These are phyloP conservation scores for Adansonia rubrostipa DNA, from an alignment of 441 rosid genomes.

Conservation along the genomic window DNA sequence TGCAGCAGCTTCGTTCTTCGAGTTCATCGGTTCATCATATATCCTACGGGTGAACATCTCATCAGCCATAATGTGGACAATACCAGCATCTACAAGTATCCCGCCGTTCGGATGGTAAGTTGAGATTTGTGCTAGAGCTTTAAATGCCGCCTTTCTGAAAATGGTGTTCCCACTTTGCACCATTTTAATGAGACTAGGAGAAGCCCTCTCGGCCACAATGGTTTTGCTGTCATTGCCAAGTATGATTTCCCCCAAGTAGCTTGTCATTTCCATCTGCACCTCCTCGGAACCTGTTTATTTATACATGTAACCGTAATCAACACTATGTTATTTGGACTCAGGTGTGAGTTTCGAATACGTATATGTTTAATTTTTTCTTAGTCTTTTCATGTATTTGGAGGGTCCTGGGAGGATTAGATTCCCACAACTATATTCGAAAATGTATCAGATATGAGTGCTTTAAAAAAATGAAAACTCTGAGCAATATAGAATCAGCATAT, in stretches of 20 bases:
- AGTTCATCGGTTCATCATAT: constrained; percentile 61
- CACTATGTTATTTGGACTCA: too few species aligned
- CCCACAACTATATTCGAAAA: too few species aligned
- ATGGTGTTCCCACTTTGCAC: constrained; percentile 59
- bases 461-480: too few species aligned
- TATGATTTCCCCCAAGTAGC: constrained; percentile 65
- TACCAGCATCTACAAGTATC: constrained; percentile 60
- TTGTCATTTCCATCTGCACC: constrained; percentile 69
- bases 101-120: constrained; percentile 61
- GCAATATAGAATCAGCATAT: neutral
- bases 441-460: too few species aligned
- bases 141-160: constrained; percentile 62
- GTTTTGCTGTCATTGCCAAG: constrained; percentile 60
- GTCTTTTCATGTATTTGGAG: too few species aligned
- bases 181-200: constrained; percentile 63
- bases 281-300: constrained; percentile 61
- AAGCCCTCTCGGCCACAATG: constrained; percentile 71
- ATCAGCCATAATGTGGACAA: constrained; percentile 63
- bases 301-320: neutral
- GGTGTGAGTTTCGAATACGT: too few species aligned
- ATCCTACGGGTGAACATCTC: constrained; percentile 67
- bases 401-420: too few species aligned
- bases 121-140: constrained; percentile 69
- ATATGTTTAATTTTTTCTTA: too few species aligned
- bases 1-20: constrained; percentile 69